Percentiles rank a stretch among this genome's conserved stretches.
phyloP scores from a whole-genome alignment of 305 asterid species.

The Fraxinus paxiana region DNA sequence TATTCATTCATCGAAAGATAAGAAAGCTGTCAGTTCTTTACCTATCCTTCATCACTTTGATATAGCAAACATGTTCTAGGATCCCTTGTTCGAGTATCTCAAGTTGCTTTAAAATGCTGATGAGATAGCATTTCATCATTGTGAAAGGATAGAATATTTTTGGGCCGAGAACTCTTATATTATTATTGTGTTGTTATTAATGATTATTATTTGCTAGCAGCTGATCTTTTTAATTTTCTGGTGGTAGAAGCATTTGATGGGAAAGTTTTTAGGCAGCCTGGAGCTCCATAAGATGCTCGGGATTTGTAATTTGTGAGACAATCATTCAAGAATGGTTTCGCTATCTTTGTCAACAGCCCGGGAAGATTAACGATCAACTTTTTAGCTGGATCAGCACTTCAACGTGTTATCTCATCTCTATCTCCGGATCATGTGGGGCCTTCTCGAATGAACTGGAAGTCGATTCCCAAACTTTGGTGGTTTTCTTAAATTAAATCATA shows the following conservation, averaged over 20 bases:
- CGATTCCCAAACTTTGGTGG: slow-evolving; percentile 42
- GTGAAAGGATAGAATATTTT: background rate
- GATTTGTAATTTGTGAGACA: slow-evolving; percentile 10
- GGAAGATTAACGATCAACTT: slow-evolving; percentile 11
- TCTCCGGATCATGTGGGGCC: slow-evolving; percentile 27
- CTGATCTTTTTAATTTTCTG: background rate
- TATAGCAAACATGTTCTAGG: background rate
- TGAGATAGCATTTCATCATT: background rate
- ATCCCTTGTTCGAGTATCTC: background rate
- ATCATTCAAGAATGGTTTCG: slow-evolving; percentile 19
- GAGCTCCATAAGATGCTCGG: slow-evolving; percentile 30
- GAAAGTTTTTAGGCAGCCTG: slow-evolving; percentile 21
- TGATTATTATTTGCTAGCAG: background rate
- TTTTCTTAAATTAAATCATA: slow-evolving; percentile 31
- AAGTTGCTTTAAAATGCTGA: background rate
- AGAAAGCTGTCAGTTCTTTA: background rate
- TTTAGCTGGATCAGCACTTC: background rate
- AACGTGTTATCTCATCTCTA: slow-evolving; percentile 11
- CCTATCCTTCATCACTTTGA: background rate
- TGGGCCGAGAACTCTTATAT: background rate
- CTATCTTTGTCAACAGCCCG: slow-evolving; percentile 23
- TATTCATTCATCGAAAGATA: background rate
- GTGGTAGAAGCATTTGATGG: slow-evolving; percentile 45
- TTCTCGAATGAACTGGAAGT: slow-evolving; percentile 45
- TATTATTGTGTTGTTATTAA: background rate